phyloP scores from a whole-genome alignment of 2,329 filamentous ascomycete species.

The Colletotrichum trifolii region DNA sequence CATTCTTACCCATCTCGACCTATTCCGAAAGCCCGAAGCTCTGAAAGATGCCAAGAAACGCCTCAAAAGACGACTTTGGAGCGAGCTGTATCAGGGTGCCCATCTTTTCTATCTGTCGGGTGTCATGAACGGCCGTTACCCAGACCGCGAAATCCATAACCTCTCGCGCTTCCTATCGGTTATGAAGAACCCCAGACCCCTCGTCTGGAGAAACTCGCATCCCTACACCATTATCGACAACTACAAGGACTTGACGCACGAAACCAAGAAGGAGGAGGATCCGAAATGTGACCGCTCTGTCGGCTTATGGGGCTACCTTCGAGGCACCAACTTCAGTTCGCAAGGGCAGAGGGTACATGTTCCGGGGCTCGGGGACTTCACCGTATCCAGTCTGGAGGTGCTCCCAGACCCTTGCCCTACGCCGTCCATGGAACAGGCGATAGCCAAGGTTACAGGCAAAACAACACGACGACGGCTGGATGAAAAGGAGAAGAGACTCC shows the following conservation, averaged over 20 bases:
- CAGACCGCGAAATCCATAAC: conserved; percentile 96
- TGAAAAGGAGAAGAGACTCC: conserved; percentile 96
- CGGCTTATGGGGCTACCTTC: conserved; percentile 90
- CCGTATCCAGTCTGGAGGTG: conserved; percentile 83
- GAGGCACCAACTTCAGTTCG: conserved; percentile 93
- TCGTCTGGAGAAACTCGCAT: conserved; percentile 96
- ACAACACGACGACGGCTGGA: conserved; percentile 82
- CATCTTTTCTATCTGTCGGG: conserved; percentile 97
- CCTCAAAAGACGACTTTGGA: conserved; percentile 96
- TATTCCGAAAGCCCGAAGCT: conserved; percentile 93
- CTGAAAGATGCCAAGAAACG: conserved; percentile 95
- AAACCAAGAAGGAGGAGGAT: conserved; percentile 89
- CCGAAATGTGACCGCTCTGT: conserved; percentile 91
- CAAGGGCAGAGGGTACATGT: conserved; percentile 90
- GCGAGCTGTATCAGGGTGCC: conserved; percentile 94
- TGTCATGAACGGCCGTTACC: conserved; percentile 96
- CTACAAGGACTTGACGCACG: conserved; percentile 94
- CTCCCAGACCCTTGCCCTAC: conserved; percentile 96
- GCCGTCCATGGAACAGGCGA: conserved; percentile 86
- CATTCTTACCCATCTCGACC: conserved; percentile 93
- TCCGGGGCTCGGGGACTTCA: conserved; percentile 90
- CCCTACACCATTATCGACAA: conserved; percentile 94
- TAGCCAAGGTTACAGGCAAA: conserved; percentile 87
- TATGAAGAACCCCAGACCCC: conserved; percentile 98
- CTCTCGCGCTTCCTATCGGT: conserved; percentile 94